Percentiles rank a stretch among this genome's conserved stretches.
Conservation (phyloP, 2,329 filamentous ascomycete genomes). For the Myriosclerotinia duriaeana region DNA sequence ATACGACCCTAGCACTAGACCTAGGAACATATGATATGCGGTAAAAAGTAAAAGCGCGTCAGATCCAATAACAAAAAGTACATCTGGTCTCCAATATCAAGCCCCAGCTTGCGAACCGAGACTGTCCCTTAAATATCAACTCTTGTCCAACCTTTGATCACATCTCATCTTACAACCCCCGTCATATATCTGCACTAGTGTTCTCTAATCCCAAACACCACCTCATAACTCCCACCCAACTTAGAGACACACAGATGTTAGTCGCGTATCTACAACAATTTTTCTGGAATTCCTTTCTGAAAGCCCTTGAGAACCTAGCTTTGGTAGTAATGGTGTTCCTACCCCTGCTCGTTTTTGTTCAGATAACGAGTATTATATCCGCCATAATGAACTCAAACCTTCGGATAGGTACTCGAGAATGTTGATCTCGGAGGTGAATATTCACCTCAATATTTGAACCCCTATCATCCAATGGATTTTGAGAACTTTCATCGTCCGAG, state of each 20-base stretch:
- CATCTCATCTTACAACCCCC: not conserved
- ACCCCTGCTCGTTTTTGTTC: not conserved
- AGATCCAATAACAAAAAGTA: not conserved
- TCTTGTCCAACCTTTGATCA: not conserved
- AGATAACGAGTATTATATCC: not conserved
- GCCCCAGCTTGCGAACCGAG: not conserved
- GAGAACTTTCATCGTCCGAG: not conserved
- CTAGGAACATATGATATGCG: not conserved
- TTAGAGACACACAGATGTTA: too few relatives aligned
- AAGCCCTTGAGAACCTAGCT: not conserved
- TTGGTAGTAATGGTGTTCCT: not conserved
- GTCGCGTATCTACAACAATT: not conserved
- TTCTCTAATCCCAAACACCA: not conserved
- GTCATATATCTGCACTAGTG: not conserved
- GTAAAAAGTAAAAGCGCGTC: not conserved
- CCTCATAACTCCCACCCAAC: not conserved
- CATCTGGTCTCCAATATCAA: not conserved
- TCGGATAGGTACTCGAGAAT: not conserved
- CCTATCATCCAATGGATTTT: conserved; percentile 1
- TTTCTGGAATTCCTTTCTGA: not conserved
- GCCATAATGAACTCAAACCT: not conserved
- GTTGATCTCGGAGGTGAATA: not conserved
- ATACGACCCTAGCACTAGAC: not conserved
- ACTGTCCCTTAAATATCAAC: not conserved
- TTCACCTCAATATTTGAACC: too few relatives aligned